Evolutionary conservation across 371 early-diverging fungal species (phyloP), one percentile per base, ranked within the genome.

Genomic region (Chytridiales sp.): DNA sequence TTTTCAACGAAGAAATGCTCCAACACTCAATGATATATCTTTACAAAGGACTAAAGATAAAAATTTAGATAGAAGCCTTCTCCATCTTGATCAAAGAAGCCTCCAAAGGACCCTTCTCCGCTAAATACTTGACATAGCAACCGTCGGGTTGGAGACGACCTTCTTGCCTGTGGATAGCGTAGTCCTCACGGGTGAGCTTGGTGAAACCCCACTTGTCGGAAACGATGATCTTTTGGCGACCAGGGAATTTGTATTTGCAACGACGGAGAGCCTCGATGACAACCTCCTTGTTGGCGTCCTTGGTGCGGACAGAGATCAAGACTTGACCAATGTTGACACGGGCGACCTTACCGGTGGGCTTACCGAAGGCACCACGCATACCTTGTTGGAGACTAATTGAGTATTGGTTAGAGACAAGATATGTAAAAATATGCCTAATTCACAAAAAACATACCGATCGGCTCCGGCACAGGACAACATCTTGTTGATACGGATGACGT

Each of bases 391-490:
- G 90, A 84, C 99, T 81, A 69, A 41, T 8, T 54, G 17, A 31
- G 35, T 6, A n/a, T 15, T 6, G 26, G 38, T 30, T 35, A 22
- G 30, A 11, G 61, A 8, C 21, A 48, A 55, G 35, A 49, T 26
- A 54, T 26, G 47, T 30, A 27, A 9, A 31, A n/a, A 46, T 44
- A 46, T 29, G 11, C 49, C 2, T 1, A 38, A 44, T 30, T 48
- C 1, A 47, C 27, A 52, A 19, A 13, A 24, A 6, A 46, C 44
- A 6, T 38, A 68, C 73, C 70, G 85, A 92, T 99, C 99, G 73
- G 99, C 99, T 85, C 99, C 99, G 74, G 99, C 99, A 83, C 99
- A 99, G 67, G 98, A 98, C 90, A 99, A 91, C 99, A 99, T 99
- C 88, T 99, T 99, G 91, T 99, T 99, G 91, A 99, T 99, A 78